These are phyloP conservation scores for Cucurbita pepo DNA, from an alignment of 306 rosid species.

Conservation along the genomic window DNA sequence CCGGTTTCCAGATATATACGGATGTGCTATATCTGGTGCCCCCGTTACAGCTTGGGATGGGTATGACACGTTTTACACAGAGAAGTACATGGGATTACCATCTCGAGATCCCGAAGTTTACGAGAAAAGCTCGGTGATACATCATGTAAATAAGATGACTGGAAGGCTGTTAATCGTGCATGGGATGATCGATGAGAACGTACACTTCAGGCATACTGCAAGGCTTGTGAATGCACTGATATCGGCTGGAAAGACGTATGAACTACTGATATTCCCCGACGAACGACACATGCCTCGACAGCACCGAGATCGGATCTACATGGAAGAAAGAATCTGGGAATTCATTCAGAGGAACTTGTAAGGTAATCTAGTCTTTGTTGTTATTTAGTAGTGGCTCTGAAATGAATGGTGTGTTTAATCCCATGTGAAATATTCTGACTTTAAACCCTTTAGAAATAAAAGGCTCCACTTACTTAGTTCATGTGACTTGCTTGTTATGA, in stretches of 20 bases:
- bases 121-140: constrained; percentile 51
- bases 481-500: no score
- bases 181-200: constrained; percentile 97
- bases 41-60: constrained; percentile 96
- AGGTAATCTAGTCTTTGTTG: constrained; percentile 10
- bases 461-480: no score
- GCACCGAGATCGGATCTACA: constrained; percentile 58
- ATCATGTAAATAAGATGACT: constrained; percentile 52
- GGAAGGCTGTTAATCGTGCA: constrained; percentile 74
- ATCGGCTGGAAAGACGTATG: constrained; percentile 67
- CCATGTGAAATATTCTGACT: background rate
- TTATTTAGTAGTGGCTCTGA: background rate
- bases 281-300: constrained; percentile 94
- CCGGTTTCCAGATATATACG: constrained; percentile 57
- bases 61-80: constrained; percentile 87
- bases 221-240: constrained; percentile 79
- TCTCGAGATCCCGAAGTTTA: constrained; percentile 31
- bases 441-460: background rate
- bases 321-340: constrained; percentile 96
- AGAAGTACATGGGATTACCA: constrained; percentile 92
- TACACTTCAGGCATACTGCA: constrained; percentile 93
- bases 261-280: constrained; percentile 73
- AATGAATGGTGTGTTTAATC: background rate
- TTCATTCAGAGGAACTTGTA: constrained; percentile 62
- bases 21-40: constrained; percentile 73